A percentile compares a stretch with the other conserved stretches of the same genome.
Evolutionary conservation across 2,329 filamentous ascomycete species (phyloP).

Genomic region (Ascocoryne sarcoides): DNA sequence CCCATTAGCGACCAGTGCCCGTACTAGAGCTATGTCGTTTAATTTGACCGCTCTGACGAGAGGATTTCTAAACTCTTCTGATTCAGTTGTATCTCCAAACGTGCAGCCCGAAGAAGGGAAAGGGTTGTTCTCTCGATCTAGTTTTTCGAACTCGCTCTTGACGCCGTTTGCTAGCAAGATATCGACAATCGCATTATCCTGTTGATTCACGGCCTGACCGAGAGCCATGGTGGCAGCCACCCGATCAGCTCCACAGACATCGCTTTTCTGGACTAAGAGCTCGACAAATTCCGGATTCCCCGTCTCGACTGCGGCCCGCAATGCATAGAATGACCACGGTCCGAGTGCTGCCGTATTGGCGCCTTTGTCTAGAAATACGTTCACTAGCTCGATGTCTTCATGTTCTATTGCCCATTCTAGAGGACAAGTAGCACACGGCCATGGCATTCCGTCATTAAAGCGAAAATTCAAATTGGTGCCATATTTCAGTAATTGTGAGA

Average conservation of each 20-base stretch:
- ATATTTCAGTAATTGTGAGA: constrained; percentile 1
- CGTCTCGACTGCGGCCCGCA: constrained; percentile 13
- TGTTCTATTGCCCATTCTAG: constrained; percentile 1
- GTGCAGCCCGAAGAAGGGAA: too few relatives aligned
- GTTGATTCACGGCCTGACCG: constrained; percentile 11
- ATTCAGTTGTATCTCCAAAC: too few relatives aligned
- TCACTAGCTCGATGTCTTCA: constrained; percentile 1
- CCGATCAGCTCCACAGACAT: too few relatives aligned
- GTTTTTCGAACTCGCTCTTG: constrained; percentile 17
- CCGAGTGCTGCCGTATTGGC: constrained; percentile 5
- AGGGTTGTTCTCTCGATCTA: too few relatives aligned
- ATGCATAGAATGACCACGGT: too few relatives aligned
- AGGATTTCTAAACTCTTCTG: too few relatives aligned
- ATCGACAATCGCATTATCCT: constrained; percentile 13
- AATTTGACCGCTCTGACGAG: too few relatives aligned
- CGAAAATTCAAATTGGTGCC: neutral
- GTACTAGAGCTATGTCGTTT: too few relatives aligned
- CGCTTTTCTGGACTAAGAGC: constrained; percentile 12
- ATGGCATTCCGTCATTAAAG: too few relatives aligned
- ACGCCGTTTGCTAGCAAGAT: constrained; percentile 13
- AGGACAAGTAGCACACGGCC: too few relatives aligned
- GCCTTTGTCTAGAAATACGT: constrained; percentile 3
- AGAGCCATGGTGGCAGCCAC: constrained; percentile 12
- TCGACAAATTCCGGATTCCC: constrained; percentile 12
- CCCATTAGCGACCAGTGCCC: too few relatives aligned